A percentile compares a stretch with the other conserved stretches of the same genome.
phyloP scores from a whole-genome alignment of 768 basidiomycete species.

The Polyporus arcularius region DNA sequence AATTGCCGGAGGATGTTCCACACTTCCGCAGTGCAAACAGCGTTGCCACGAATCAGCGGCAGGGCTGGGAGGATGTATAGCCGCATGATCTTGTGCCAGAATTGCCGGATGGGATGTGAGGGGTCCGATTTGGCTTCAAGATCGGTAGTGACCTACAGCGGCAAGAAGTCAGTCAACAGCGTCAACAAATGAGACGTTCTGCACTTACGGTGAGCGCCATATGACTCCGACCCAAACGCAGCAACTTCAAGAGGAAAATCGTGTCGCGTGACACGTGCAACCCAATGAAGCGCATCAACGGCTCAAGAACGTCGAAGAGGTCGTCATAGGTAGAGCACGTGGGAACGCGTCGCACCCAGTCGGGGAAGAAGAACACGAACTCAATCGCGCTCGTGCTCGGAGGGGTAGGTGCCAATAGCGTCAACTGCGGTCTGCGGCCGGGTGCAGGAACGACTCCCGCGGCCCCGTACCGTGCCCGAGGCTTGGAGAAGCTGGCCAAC shows the following conservation, averaged over 20 bases:
- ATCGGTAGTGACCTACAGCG: slow-evolving; percentile 47
- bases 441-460: slow-evolving; percentile 54
- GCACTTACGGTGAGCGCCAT: slow-evolving; percentile 52
- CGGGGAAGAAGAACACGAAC: slow-evolving; percentile 90
- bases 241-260: slow-evolving; percentile 74
- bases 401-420: slow-evolving; percentile 78
- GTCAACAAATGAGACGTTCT: neutral
- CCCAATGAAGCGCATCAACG: slow-evolving; percentile 78
- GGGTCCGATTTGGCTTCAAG: slow-evolving; percentile 54
- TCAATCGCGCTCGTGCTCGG: slow-evolving; percentile 72
- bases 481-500: slow-evolving; percentile 60
- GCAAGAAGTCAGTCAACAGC: neutral
- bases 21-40: slow-evolving; percentile 87
- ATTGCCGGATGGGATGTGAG: slow-evolving; percentile 61
- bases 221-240: slow-evolving; percentile 74
- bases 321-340: slow-evolving; percentile 66
- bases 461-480: slow-evolving; percentile 64
- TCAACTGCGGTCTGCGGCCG: slow-evolving; percentile 65
- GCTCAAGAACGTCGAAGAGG: slow-evolving; percentile 72
- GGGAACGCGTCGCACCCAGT: slow-evolving; percentile 76
- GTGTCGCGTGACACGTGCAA: slow-evolving; percentile 81
- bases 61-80: slow-evolving; percentile 84
- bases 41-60: slow-evolving; percentile 81
- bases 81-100: slow-evolving; percentile 85
- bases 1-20: slow-evolving; percentile 88